Percentiles rank a stretch among this genome's conserved stretches.
phyloP scores from a whole-genome alignment of 768 basidiomycete genomes.

The Chalciporus sphaerocephalus region DNA sequence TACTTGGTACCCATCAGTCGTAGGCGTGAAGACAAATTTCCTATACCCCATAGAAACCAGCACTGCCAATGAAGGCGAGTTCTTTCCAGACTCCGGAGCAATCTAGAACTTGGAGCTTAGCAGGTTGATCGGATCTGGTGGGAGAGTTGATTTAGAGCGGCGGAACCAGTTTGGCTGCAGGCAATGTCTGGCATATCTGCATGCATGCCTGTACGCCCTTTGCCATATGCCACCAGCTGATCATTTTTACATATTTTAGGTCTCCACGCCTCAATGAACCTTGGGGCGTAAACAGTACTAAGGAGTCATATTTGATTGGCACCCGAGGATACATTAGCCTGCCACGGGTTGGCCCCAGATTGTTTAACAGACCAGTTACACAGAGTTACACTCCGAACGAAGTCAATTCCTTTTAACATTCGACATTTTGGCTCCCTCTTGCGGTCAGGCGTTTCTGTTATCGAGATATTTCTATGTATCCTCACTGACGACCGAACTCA shows the following conservation, averaged over 20 bases:
- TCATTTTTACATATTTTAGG: neutral
- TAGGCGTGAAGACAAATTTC: too few species aligned
- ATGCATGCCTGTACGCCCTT: too few species aligned
- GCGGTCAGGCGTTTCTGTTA: constrained; percentile 9
- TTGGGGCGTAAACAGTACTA: neutral
- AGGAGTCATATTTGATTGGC: neutral
- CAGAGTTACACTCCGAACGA: neutral
- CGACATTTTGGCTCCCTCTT: neutral
- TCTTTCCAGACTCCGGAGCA: neutral
- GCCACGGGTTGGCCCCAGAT: too few species aligned
- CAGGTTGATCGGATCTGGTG: neutral
- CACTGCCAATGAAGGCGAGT: neutral
- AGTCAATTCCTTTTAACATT: neutral
- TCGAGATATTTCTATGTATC: neutral
- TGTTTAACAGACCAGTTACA: neutral
- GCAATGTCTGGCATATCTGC: too few species aligned
- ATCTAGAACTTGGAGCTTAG: neutral
- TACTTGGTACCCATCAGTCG: neutral
- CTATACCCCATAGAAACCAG: too few species aligned
- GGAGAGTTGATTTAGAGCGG: neutral
- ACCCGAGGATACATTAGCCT: too few species aligned
- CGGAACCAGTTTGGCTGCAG: too few species aligned
- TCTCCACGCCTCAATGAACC: too few species aligned
- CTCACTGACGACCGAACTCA: constrained; percentile 3
- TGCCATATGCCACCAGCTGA: too few species aligned